These are phyloP conservation scores for Beta corolliflora DNA, from an alignment of 179 eudicot genomes.

Conservation along the genomic window DNA sequence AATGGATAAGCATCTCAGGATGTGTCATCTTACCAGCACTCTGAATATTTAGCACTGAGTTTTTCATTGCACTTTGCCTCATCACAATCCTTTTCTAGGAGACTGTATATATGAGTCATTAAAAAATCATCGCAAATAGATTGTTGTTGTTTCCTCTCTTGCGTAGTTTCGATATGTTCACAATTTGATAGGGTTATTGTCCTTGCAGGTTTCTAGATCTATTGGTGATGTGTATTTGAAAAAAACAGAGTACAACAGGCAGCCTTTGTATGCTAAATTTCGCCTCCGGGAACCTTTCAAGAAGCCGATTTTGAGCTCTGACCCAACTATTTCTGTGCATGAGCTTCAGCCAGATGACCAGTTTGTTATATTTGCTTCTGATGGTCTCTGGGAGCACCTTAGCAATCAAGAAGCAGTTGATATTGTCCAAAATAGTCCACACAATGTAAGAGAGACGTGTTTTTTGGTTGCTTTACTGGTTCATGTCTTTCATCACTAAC, in stretches of 20 bases:
- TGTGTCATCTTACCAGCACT: neutral
- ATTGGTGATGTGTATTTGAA: conserved; percentile 90
- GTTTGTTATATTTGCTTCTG: conserved; percentile 91
- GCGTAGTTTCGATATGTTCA: neutral
- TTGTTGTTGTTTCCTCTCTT: neutral
- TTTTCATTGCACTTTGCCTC: neutral
- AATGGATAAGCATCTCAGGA: neutral
- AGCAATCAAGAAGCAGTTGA: conserved; percentile 91
- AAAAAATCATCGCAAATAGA: no score
- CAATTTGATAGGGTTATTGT: neutral
- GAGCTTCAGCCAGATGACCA: conserved; percentile 77
- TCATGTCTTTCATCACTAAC: neutral
- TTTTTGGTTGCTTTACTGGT: neutral
- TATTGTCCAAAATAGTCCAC: conserved; percentile 75
- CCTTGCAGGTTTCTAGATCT: conserved; percentile 78
- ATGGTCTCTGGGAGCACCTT: conserved; percentile 98
- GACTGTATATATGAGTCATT: neutral
- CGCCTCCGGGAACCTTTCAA: conserved; percentile 78
- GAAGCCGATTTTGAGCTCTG: conserved; percentile 84
- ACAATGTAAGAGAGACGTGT: conserved; percentile 49
- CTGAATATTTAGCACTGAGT: no score
- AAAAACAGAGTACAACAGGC: conserved; percentile 82
- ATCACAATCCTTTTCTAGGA: neutral
- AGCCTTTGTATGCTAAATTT: conserved; percentile 77
- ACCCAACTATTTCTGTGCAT: conserved; percentile 72